These are phyloP conservation scores for Fusarium guadeloupense DNA, from an alignment of 2,329 filamentous ascomycete species.

Conservation along the genomic window DNA sequence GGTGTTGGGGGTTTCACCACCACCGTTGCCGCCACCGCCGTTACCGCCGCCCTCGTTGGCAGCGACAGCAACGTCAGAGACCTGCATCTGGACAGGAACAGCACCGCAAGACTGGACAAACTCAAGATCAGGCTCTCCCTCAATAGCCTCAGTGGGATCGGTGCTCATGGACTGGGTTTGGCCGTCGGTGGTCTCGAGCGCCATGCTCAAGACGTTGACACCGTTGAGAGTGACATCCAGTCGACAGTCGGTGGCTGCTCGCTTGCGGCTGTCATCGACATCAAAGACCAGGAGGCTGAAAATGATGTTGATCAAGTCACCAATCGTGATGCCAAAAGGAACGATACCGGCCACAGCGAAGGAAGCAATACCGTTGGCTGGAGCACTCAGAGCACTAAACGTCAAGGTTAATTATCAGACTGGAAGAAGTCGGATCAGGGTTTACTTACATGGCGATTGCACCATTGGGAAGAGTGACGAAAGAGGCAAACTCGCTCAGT, in stretches of 20 bases:
- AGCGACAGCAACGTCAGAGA: conserved; percentile 6
- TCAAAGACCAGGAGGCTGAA: neutral
- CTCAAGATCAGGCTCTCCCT: neutral
- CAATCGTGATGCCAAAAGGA: rapidly evolving
- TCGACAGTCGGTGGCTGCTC: conserved; percentile 1
- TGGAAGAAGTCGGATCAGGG: rapidly evolving
- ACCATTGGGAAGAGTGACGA: neutral
- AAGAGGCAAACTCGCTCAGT: neutral
- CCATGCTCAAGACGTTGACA: neutral
- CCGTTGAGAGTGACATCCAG: conserved; percentile 9
- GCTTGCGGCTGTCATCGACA: neutral
- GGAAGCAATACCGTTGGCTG: neutral
- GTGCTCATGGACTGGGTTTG: neutral
- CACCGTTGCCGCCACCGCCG: neutral
- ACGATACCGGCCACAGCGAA: neutral
- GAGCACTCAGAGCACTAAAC: neutral
- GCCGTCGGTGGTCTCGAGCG: neutral
- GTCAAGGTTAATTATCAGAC: no score
- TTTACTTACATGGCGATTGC: conserved; percentile 4
- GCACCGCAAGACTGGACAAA: conserved; percentile 25
- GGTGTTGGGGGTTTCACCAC: neutral
- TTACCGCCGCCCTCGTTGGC: conserved; percentile 42
- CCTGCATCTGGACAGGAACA: rapidly evolving
- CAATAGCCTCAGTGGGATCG: rapidly evolving
- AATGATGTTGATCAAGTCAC: conserved; percentile 6